Conservation (phyloP, 1,139 yeast species). For the Groenewaldozyma sp. region DNA sequence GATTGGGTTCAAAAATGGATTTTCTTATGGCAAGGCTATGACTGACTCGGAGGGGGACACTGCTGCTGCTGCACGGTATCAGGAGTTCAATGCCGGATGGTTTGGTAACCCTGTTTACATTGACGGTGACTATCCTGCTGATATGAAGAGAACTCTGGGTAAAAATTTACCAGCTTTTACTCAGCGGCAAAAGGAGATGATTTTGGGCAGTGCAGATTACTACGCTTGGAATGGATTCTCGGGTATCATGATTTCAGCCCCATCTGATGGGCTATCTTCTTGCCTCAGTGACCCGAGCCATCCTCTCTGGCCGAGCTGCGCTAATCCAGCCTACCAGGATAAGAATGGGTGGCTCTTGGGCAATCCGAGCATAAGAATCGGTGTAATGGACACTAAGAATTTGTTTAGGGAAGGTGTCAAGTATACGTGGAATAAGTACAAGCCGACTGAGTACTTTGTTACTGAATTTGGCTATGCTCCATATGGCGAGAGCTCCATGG, state of each 20-base stretch:
- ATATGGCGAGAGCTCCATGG: slow-evolving; percentile 25
- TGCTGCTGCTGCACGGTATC: slow-evolving; percentile 25
- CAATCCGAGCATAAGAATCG: slow-evolving; percentile 1
- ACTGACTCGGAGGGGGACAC: slow-evolving; percentile 9
- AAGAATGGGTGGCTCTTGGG: slow-evolving; percentile 29
- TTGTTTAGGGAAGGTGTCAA: slow-evolving; percentile 11
- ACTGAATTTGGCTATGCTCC: slow-evolving; percentile 31
- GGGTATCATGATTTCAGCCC: slow-evolving; percentile 21
- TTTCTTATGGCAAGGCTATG: slow-evolving; percentile 13
- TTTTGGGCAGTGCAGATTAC: slow-evolving; percentile 24
- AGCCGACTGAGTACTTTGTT: slow-evolving; percentile 14
- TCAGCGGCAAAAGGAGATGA: slow-evolving; percentile 22
- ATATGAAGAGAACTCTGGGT: slow-evolving; percentile 22
- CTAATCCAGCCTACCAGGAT: slow-evolving; percentile 8
- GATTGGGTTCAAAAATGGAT: slow-evolving; percentile 9
- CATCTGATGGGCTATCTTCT: slow-evolving; percentile 18
- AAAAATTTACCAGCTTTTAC: slow-evolving; percentile 20
- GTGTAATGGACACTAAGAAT: slow-evolving; percentile 12
- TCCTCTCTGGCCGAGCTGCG: slow-evolving; percentile 14
- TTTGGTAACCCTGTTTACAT: slow-evolving; percentile 26
- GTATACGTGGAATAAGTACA: slow-evolving; percentile 12
- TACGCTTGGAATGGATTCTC: slow-evolving; percentile 32
- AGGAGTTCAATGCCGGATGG: slow-evolving; percentile 21
- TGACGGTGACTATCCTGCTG: slow-evolving; percentile 27
- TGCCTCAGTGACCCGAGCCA: slow-evolving; percentile 10